Conservation (phyloP, 2,329 filamentous ascomycete genomes). For the Xylaria sp. region DNA sequence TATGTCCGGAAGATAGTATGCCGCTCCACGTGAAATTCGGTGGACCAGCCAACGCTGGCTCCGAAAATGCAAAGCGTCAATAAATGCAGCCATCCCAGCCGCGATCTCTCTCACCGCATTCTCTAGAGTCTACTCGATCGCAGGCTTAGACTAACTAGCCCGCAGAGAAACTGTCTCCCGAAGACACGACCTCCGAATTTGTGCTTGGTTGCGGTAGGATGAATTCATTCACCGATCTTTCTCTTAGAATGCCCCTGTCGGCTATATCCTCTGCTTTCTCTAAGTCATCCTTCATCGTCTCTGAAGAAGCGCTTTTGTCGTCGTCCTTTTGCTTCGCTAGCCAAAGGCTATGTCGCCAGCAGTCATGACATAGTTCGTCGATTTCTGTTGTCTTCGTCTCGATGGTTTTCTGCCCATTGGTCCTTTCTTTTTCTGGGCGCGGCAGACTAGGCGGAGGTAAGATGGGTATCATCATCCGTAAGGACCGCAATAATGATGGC, state of each 20-base stretch:
- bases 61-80: slow-evolving; percentile 1
- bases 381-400: slow-evolving; percentile 12
- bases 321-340: slow-evolving; percentile 4
- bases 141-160: neutral
- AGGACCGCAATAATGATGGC: neutral
- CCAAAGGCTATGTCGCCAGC: slow-evolving; percentile 27
- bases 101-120: neutral
- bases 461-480: neutral
- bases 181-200: slow-evolving; percentile 6
- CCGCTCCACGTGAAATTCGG: neutral
- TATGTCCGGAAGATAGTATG: neutral
- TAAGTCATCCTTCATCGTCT: neutral
- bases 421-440: neutral
- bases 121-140: neutral
- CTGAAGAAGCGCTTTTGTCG: neutral
- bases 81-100: slow-evolving; percentile 5
- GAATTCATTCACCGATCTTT: slow-evolving; percentile 27
- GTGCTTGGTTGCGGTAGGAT: neutral
- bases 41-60: neutral
- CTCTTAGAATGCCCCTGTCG: slow-evolving; percentile 16
- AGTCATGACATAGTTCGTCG: slow-evolving; percentile 44
- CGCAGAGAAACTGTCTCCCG: neutral
- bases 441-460: neutral
- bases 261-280: neutral
- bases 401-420: neutral